phyloP scores from a whole-genome alignment of 1,139 yeast species.

The Blastobotrys proliferans region DNA sequence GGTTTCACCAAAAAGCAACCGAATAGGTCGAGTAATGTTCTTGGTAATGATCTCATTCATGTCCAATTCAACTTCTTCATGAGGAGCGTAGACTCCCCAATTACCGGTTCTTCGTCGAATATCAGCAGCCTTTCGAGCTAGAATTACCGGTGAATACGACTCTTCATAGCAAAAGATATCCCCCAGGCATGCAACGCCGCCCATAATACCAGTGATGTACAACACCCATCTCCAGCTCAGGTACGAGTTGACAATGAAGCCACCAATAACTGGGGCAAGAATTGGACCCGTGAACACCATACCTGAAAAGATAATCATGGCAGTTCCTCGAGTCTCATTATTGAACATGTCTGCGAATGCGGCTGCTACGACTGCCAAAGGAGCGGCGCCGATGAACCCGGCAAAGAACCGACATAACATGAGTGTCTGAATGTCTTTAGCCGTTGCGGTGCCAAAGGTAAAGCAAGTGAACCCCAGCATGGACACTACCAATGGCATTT shows the following conservation, averaged over 20 bases:
- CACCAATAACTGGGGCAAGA: slow-evolving; percentile 53
- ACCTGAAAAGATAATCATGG: slow-evolving; percentile 59
- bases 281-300: slow-evolving; percentile 74
- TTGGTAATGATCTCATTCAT: slow-evolving; percentile 60
- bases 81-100: slow-evolving; percentile 78
- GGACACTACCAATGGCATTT: slow-evolving; percentile 53
- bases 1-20: slow-evolving; percentile 64
- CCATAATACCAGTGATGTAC: slow-evolving; percentile 52
- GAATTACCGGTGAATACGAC: slow-evolving; percentile 84
- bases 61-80: slow-evolving; percentile 70
- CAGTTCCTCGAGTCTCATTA: slow-evolving; percentile 60
- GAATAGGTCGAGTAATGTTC: slow-evolving; percentile 69
- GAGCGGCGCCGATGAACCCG: slow-evolving; percentile 66
- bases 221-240: slow-evolving; percentile 59
- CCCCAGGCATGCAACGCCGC: slow-evolving; percentile 35
- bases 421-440: slow-evolving; percentile 66
- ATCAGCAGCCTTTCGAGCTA: slow-evolving; percentile 64
- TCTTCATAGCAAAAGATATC: slow-evolving; percentile 42
- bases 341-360: slow-evolving; percentile 73
- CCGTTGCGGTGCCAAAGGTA: slow-evolving; percentile 68
- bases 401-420: slow-evolving; percentile 60
- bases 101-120: slow-evolving; percentile 81
- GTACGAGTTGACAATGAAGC: slow-evolving; percentile 35
- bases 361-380: slow-evolving; percentile 80
- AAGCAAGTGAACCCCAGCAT: slow-evolving; percentile 58